These are phyloP conservation scores for Lagenidium giganteum DNA, from an alignment of 352 stramenopile species.

Conservation along the genomic window DNA sequence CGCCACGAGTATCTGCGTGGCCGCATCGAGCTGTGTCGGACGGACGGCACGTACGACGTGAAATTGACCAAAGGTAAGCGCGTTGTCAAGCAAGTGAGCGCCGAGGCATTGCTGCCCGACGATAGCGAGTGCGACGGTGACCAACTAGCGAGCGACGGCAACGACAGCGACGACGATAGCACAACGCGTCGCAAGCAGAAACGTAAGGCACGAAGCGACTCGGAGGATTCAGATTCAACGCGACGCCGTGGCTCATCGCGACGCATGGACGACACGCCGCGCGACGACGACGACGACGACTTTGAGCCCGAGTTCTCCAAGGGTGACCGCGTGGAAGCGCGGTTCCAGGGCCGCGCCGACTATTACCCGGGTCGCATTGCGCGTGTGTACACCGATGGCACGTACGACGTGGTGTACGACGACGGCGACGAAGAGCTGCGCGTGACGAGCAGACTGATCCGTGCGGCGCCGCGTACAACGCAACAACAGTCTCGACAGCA, in stretches of 20 bases:
- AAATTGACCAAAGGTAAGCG: background rate
- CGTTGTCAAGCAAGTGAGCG: slow-evolving; percentile 26
- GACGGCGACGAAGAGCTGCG: slow-evolving; percentile 64
- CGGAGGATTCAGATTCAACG: slow-evolving; percentile 8
- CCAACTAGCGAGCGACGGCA: slow-evolving; percentile 12
- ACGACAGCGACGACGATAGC: slow-evolving; percentile 1
- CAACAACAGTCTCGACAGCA: slow-evolving; percentile 4
- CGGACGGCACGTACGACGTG: slow-evolving; percentile 49
- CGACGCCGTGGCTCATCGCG: background rate
- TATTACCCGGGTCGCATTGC: slow-evolving; percentile 52
- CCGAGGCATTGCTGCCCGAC: slow-evolving; percentile 41
- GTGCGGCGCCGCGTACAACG: slow-evolving; percentile 2
- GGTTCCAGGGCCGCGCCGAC: slow-evolving; percentile 41
- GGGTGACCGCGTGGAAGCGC: slow-evolving; percentile 54
- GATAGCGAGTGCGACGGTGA: slow-evolving; percentile 17
- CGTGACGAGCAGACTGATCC: slow-evolving; percentile 41
- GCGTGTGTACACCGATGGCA: slow-evolving; percentile 41
- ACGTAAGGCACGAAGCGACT: slow-evolving; percentile 1
- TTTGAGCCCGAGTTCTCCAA: slow-evolving; percentile 36
- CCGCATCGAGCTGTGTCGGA: slow-evolving; percentile 25
- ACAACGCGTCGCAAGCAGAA: background rate
- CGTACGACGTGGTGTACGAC: slow-evolving; percentile 65
- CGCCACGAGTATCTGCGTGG: slow-evolving; percentile 53
- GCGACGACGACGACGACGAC: slow-evolving; percentile 15
- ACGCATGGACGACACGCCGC: background rate